Conservation (phyloP, 1,284 basidiomycete species). For the Melampsora larici-populina region DNA sequence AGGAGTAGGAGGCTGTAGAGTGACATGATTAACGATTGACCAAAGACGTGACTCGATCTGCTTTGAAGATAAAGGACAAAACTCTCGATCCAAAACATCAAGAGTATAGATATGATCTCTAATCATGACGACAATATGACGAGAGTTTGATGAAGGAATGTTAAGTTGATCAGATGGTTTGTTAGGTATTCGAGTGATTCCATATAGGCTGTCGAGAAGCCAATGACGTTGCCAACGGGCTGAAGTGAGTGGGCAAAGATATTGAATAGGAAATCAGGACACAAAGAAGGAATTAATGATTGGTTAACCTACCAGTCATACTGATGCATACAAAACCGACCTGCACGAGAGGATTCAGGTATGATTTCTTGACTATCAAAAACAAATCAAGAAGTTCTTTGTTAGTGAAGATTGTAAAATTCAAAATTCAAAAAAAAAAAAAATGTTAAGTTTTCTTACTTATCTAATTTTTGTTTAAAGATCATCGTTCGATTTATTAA, state of each 20-base stretch:
- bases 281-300: constrained; percentile 61
- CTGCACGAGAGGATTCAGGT: constrained; percentile 59
- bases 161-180: constrained; percentile 54
- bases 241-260: constrained; percentile 11
- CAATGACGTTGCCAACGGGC: constrained; percentile 43
- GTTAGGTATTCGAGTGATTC: constrained; percentile 53
- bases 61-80: constrained; percentile 20
- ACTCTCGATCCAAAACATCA: constrained; percentile 47
- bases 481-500: constrained; percentile 71
- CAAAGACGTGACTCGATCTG: constrained; percentile 47
- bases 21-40: constrained; percentile 50
- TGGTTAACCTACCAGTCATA: constrained; percentile 57
- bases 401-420: background rate
- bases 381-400: background rate
- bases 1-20: constrained; percentile 50
- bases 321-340: constrained; percentile 62
- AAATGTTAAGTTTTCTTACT: constrained; percentile 60
- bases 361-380: constrained; percentile 58
- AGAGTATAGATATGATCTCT: constrained; percentile 53
- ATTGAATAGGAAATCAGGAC: constrained; percentile 55
- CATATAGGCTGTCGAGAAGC: constrained; percentile 50
- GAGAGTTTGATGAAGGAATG: constrained; percentile 45
- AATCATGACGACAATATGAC: constrained; percentile 52
- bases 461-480: constrained; percentile 69
- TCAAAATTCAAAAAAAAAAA: background rate